A percentile compares a stretch with the other conserved stretches of the same genome.
Evolutionary conservation across 208 protist species (phyloP).

Genomic region (Acanthamoeba healyi): DNA sequence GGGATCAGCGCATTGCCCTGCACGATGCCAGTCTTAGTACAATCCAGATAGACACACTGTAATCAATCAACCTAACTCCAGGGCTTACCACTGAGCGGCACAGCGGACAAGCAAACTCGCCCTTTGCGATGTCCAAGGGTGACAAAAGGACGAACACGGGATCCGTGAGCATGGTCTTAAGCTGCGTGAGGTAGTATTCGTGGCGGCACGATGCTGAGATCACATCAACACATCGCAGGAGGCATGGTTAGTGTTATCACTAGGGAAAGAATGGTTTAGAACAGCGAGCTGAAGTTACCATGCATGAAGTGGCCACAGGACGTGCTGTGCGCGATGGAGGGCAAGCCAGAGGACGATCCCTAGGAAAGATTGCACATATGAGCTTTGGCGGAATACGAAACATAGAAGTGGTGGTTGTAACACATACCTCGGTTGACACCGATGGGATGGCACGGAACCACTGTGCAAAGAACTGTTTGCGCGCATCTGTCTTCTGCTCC

Average conservation of each 20-base stretch:
- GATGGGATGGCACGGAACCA: neutral
- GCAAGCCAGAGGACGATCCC: neutral
- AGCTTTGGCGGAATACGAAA: neutral
- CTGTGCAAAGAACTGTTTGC: neutral
- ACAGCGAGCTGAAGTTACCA: neutral
- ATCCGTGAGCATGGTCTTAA: constrained; percentile 30
- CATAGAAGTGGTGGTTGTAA: neutral
- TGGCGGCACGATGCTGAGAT: constrained; percentile 8
- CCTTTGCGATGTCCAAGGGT: neutral
- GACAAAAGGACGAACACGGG: neutral
- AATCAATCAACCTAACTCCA: neutral
- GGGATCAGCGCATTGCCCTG: constrained; percentile 55
- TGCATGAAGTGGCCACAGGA: constrained; percentile 70
- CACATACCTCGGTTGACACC: neutral
- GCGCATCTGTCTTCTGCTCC: neutral
- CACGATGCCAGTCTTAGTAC: neutral
- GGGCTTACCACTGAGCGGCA: constrained; percentile 16
- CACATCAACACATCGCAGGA: neutral
- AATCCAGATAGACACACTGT: neutral
- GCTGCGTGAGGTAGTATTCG: constrained; percentile 36
- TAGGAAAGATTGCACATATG: no score
- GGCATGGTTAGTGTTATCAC: neutral
- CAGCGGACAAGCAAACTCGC: constrained; percentile 58
- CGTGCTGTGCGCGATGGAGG: neutral
- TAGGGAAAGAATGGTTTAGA: neutral